Conservation (phyloP, 2,329 filamentous ascomycete genomes). For the Penicillium sp. region DNA sequence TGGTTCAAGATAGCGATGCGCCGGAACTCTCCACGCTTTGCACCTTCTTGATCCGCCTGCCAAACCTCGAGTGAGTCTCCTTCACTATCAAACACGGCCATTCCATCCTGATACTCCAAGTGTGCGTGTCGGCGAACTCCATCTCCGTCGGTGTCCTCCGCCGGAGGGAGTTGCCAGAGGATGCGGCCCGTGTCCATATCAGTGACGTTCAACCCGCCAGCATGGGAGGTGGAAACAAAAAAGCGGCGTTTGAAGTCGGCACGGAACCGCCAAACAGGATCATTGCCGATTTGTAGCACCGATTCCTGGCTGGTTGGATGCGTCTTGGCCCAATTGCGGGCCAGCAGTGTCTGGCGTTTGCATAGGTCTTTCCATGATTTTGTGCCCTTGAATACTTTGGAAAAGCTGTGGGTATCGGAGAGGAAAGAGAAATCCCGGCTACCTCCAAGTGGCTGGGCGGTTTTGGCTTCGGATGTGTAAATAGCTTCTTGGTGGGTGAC, state of each 20-base stretch:
- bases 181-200: slow-evolving; percentile 46
- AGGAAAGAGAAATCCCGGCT: slow-evolving; percentile 34
- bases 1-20: slow-evolving; percentile 43
- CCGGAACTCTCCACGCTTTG: slow-evolving; percentile 40
- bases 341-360: slow-evolving; percentile 41
- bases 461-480: slow-evolving; percentile 38
- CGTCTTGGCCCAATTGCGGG: slow-evolving; percentile 38
- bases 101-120: slow-evolving; percentile 49
- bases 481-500: slow-evolving; percentile 44
- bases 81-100: slow-evolving; percentile 46
- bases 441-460: slow-evolving; percentile 23
- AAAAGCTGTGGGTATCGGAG: slow-evolving; percentile 27
- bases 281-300: slow-evolving; percentile 42
- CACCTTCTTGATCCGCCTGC: slow-evolving; percentile 38
- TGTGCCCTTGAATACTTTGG: slow-evolving; percentile 34
- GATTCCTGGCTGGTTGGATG: slow-evolving; percentile 39
- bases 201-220: slow-evolving; percentile 47
- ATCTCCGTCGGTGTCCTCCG: slow-evolving; percentile 24
- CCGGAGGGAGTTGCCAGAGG: slow-evolving; percentile 40
- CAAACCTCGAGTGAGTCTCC: slow-evolving; percentile 49
- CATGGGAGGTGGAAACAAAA: slow-evolving; percentile 47
- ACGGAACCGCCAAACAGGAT: slow-evolving; percentile 47
- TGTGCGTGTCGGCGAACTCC: slow-evolving; percentile 46
- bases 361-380: slow-evolving; percentile 48
- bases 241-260: slow-evolving; percentile 49